phyloP scores from a whole-genome alignment of 805 yeast species.

The Saccharomycopsis sp. region DNA sequence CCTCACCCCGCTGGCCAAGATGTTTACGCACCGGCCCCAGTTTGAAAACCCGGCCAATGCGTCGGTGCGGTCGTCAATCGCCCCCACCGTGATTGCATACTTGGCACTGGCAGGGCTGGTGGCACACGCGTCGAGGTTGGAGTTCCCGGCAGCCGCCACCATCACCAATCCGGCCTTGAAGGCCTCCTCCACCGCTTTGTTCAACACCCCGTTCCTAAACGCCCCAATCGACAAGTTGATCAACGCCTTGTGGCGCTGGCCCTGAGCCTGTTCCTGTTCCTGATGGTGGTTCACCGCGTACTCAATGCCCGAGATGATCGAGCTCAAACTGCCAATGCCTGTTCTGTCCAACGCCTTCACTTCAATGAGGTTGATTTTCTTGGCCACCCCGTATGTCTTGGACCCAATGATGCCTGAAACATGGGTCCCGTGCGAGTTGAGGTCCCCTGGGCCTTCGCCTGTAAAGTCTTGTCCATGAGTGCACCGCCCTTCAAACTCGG shows the following conservation, averaged over 20 bases:
- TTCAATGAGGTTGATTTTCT: constrained; percentile 53
- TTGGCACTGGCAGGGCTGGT: constrained; percentile 81
- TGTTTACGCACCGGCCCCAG: constrained; percentile 87
- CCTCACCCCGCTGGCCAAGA: constrained; percentile 73
- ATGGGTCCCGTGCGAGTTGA: constrained; percentile 87
- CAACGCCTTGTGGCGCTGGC: constrained; percentile 41
- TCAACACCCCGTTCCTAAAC: constrained; percentile 51
- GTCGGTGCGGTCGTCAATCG: constrained; percentile 70
- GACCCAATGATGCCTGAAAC: constrained; percentile 88
- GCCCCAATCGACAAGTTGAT: constrained; percentile 82
- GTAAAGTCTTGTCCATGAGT: constrained; percentile 53
- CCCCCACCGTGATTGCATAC: constrained; percentile 75
- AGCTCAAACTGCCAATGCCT: constrained; percentile 66
- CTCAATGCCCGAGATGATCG: constrained; percentile 58
- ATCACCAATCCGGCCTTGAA: constrained; percentile 59
- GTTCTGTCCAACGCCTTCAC: constrained; percentile 60
- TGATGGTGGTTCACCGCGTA: constrained; percentile 54
- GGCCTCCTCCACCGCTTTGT: constrained; percentile 72
- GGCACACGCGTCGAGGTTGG: constrained; percentile 65
- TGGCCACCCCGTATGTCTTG: constrained; percentile 73
- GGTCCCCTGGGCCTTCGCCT: constrained; percentile 54
- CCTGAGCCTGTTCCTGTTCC: constrained; percentile 10
- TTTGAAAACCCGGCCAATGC: constrained; percentile 72
- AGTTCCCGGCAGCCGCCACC: constrained; percentile 84
- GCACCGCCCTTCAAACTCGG: constrained; percentile 59